phyloP scores from a whole-genome alignment of 495 filamentous ascomycete genomes.

The Penicillium alfredii region DNA sequence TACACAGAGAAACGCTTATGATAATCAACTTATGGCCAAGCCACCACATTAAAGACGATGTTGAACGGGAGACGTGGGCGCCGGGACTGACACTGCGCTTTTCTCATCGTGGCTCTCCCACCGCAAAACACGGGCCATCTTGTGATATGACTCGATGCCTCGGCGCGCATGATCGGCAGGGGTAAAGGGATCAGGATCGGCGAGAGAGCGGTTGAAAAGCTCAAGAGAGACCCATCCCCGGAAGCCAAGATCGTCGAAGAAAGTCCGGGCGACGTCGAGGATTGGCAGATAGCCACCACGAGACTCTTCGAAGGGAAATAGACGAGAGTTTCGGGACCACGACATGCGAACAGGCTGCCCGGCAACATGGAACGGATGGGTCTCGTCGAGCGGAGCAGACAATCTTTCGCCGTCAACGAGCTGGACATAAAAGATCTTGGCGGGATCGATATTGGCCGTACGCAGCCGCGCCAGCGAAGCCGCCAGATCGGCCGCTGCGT shows the following conservation, averaged over 20 bases:
- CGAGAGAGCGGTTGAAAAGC: slow-evolving; percentile 64
- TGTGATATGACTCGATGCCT: slow-evolving; percentile 59
- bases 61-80: slow-evolving; percentile 17
- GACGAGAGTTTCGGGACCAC: slow-evolving; percentile 71
- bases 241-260: slow-evolving; percentile 61
- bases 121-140: slow-evolving; percentile 33
- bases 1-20: too few relatives aligned
- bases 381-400: slow-evolving; percentile 48
- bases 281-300: slow-evolving; percentile 67
- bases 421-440: slow-evolving; percentile 76
- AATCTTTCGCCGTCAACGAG: slow-evolving; percentile 70
- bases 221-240: slow-evolving; percentile 76
- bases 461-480: slow-evolving; percentile 54
- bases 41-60: slow-evolving; percentile 16
- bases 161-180: slow-evolving; percentile 59
- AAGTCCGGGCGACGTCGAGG: slow-evolving; percentile 51
- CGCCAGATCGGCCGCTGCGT: slow-evolving; percentile 53
- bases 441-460: slow-evolving; percentile 46
- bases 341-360: slow-evolving; percentile 67
- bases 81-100: not conserved
- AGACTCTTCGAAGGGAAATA: slow-evolving; percentile 69
- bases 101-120: slow-evolving; percentile 17
- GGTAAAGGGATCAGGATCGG: slow-evolving; percentile 46
- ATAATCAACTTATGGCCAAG: too few relatives aligned
- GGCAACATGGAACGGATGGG: slow-evolving; percentile 57